phyloP scores from a whole-genome alignment of 305 asterid genomes.

The Fraxinus angustifolia region DNA sequence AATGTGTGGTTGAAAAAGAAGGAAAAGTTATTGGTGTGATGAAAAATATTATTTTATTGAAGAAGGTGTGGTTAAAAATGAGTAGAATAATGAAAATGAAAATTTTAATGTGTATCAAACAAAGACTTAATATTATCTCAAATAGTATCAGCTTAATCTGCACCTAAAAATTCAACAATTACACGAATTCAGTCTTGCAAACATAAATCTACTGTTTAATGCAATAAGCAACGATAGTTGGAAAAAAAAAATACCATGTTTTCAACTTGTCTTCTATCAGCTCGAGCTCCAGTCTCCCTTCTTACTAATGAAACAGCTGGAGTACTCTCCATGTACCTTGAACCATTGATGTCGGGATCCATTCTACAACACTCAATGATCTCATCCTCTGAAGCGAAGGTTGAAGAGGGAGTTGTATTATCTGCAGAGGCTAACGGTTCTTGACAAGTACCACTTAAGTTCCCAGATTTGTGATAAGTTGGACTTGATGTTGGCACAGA shows the following conservation, averaged over 20 bases:
- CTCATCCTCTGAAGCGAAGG: slow-evolving; percentile 27
- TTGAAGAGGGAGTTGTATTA: slow-evolving; percentile 33
- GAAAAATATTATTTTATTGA: too few relatives aligned
- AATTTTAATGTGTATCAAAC: too few relatives aligned
- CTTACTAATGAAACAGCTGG: slow-evolving; percentile 25
- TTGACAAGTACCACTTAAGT: slow-evolving; percentile 23
- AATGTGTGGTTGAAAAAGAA: too few relatives aligned
- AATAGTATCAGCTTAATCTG: slow-evolving; percentile 1
- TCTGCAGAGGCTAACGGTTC: slow-evolving; percentile 32
- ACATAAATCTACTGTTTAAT: slow-evolving; percentile 12
- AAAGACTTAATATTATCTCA: not conserved
- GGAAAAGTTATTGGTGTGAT: too few relatives aligned
- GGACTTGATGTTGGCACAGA: slow-evolving; percentile 8
- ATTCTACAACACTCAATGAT: slow-evolving; percentile 30
- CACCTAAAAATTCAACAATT: not conserved
- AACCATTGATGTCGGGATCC: slow-evolving; percentile 28
- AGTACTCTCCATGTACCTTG: slow-evolving; percentile 29
- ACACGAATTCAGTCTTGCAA: not conserved
- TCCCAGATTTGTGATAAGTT: slow-evolving; percentile 24
- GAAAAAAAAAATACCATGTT: slow-evolving; percentile 39
- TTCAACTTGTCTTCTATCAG: slow-evolving; percentile 39
- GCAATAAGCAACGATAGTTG: slow-evolving; percentile 14
- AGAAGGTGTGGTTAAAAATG: too few relatives aligned
- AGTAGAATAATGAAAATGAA: too few relatives aligned
- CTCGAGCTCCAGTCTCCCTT: slow-evolving; percentile 36